Conservation (phyloP, 1,284 basidiomycete genomes). For the Malassezia globosa region DNA sequence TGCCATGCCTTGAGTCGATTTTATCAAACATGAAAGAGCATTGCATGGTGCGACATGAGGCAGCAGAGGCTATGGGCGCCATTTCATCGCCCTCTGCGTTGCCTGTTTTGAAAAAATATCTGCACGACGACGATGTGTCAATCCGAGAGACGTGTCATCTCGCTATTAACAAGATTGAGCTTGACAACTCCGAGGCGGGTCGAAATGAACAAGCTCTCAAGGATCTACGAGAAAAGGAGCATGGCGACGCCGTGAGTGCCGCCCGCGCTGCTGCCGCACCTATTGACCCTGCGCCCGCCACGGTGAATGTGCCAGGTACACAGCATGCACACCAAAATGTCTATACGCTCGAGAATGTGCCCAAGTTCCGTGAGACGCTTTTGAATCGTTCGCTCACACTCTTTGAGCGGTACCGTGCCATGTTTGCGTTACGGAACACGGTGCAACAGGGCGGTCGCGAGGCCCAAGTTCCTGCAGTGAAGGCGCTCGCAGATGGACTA, state of each 20-base stretch:
- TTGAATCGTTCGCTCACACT: constrained; percentile 63
- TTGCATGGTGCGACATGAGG: constrained; percentile 97
- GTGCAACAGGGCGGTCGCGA: constrained; percentile 28
- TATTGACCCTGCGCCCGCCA: constrained; percentile 80
- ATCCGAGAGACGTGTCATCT: constrained; percentile 97
- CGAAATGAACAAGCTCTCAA: constrained; percentile 48
- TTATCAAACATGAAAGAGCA: constrained; percentile 64
- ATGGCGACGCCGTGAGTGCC: constrained; percentile 14
- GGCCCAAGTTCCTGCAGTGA: constrained; percentile 56
- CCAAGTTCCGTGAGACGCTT: constrained; percentile 57
- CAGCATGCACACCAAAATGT: constrained; percentile 11
- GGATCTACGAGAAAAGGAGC: constrained; percentile 20
- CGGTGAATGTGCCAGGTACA: constrained; percentile 27
- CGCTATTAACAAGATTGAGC: constrained; percentile 85
- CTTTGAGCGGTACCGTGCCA: constrained; percentile 90
- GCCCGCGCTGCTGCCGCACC: constrained; percentile 57
- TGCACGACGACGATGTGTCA: constrained; percentile 60
- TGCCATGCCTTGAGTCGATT: constrained; percentile 68
- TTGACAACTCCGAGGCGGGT: constrained; percentile 57
- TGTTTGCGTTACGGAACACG: constrained; percentile 74
- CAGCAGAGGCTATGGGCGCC: constrained; percentile 95
- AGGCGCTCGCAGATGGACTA: constrained; percentile 82
- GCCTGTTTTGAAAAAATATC: constrained; percentile 62
- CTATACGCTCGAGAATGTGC: constrained; percentile 47
- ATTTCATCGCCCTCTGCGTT: constrained; percentile 64